These are phyloP conservation scores for Leucocoprinus leucothites DNA, from an alignment of 768 basidiomycete species.

Conservation along the genomic window DNA sequence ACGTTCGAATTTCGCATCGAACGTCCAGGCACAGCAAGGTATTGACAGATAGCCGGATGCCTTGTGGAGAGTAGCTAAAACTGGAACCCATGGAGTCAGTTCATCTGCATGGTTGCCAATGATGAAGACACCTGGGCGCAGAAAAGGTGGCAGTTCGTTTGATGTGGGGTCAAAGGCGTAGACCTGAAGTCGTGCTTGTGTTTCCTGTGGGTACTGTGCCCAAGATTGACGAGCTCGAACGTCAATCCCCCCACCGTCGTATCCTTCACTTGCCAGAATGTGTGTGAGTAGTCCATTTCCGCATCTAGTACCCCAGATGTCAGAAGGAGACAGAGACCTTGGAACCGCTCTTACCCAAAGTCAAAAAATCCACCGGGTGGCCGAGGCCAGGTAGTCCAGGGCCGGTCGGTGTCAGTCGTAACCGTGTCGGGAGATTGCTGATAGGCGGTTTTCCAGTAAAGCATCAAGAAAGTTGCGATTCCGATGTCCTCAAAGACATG, in stretches of 20 bases:
- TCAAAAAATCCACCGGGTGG: slow-evolving; percentile 88
- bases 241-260: slow-evolving; percentile 81
- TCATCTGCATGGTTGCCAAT: slow-evolving; percentile 98
- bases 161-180: slow-evolving; percentile 66
- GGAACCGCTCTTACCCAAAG: slow-evolving; percentile 56
- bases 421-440: slow-evolving; percentile 10
- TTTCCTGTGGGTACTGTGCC: slow-evolving; percentile 66
- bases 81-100: slow-evolving; percentile 90
- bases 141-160: slow-evolving; percentile 19
- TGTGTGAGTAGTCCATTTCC: slow-evolving; percentile 93
- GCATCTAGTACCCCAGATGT: slow-evolving; percentile 47
- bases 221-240: slow-evolving; percentile 84
- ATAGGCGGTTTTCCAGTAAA: slow-evolving; percentile 84
- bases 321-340: neutral
- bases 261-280: slow-evolving; percentile 82
- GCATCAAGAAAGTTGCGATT: slow-evolving; percentile 89
- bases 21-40: slow-evolving; percentile 87
- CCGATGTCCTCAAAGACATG: slow-evolving; percentile 97
- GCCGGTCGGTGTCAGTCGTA: slow-evolving; percentile 24
- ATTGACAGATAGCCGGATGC: slow-evolving; percentile 77
- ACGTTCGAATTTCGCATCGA: slow-evolving; percentile 67
- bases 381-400: slow-evolving; percentile 74
- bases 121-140: slow-evolving; percentile 59
- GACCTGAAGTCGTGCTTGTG: slow-evolving; percentile 60
- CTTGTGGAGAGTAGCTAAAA: slow-evolving; percentile 61